Base-by-base conservation (phyloP, 768 basidiomycete species). In the Gelatoporia subvermispora region DNA sequence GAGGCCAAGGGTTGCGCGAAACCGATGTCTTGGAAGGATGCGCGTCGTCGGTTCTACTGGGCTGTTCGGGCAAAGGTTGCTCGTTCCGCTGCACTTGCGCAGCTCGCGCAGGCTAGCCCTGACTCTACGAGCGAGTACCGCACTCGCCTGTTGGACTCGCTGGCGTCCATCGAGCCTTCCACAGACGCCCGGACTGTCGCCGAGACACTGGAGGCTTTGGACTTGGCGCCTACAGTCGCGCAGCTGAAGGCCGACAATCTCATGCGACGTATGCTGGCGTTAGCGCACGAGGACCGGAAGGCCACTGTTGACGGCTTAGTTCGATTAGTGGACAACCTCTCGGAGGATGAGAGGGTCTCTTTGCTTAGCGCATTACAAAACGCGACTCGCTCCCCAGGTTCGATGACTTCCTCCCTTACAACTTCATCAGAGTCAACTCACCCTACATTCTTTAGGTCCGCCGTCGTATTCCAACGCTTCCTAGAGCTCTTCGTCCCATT, bases 1-100 rank as follows among this genome's bases (percentile, higher is more conserved):
- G 91, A 96, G 69, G 94, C 94, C 22, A 97, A 97, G 71, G 93
- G 91, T 16, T 94, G 94, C 56, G 94, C 94, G 8, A 86, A 85
- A 52, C 76, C 90, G 17, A 75, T 82, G 23, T 78, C 84, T 40
- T 97, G 94, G 94, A 91, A 88, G 67, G 77, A 88, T 45, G 82
- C 93, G 47, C 84, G 92, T 50, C 80, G 93, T 52, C 77, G 84
- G 62, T 94, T 97, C 78, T 95, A 95, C 71, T 96, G 93, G 93
- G 82, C 88, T 37, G 76, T 91, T 24, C 86, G 94, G 38, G 85
- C 85, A n/a, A 84, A 85, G 45, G 68, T 89, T 25, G 85, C 86
- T 21, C 81, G 78, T 47, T 84, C 85, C 1, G 68, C 72, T 35
- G 84, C 84, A 17, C 70, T 88, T 37, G 72, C 75, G 37, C 71